Percentiles rank a stretch among this genome's conserved stretches.
These are phyloP conservation scores for Mycena albidolilacea DNA, from an alignment of 768 basidiomycete species.

Conservation along the genomic window DNA sequence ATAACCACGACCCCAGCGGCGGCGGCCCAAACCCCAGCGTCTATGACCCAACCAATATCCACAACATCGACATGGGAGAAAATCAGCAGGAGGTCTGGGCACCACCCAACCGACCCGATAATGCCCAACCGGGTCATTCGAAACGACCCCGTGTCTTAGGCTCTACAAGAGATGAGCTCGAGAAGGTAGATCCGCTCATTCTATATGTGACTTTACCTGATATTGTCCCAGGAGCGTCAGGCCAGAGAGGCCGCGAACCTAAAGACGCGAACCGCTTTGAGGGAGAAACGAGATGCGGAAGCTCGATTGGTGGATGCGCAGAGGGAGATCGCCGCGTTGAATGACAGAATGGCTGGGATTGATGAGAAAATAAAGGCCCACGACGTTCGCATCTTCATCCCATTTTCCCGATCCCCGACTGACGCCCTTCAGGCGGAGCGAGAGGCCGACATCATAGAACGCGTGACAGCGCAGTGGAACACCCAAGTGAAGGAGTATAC, in stretches of 20 bases:
- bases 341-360: neutral
- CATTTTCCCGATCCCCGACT: neutral
- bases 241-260: too few species aligned
- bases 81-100: too few species aligned
- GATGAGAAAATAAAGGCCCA: too few species aligned
- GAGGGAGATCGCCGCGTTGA: neutral
- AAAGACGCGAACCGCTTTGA: neutral
- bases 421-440: neutral
- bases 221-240: neutral
- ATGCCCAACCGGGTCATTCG: neutral
- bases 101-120: neutral
- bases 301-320: neutral
- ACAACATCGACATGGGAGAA: neutral
- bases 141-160: neutral
- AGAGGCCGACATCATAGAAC: too few species aligned
- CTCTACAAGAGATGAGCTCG: neutral
- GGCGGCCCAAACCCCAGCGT: too few species aligned
- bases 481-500: too few species aligned
- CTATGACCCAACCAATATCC: too few species aligned
- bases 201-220: neutral
- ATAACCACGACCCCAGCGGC: too few species aligned
- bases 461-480: too few species aligned
- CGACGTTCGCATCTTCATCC: neutral
- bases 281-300: neutral
- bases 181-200: neutral